Percentiles rank a stretch among this genome's conserved stretches.
phyloP scores from a whole-genome alignment of 176 grass and related monocot genomes.

The Rhynchospora pubera region DNA sequence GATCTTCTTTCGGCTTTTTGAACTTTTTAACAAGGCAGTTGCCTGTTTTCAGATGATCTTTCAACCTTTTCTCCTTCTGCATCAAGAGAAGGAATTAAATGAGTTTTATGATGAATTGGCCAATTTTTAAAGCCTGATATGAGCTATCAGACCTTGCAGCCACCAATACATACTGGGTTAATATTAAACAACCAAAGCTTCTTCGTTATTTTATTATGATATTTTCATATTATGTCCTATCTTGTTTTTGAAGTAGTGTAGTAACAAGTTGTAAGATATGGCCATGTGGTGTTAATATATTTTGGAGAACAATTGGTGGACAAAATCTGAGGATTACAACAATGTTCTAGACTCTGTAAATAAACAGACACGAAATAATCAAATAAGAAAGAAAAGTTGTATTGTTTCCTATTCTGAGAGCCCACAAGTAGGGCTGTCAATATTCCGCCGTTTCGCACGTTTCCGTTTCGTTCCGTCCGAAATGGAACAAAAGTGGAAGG shows the following conservation, averaged over 20 bases:
- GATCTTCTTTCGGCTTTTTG: conserved; percentile 87
- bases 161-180: neutral
- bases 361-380: no score
- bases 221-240: neutral
- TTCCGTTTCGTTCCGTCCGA: no score
- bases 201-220: neutral
- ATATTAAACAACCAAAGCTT: no score
- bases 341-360: no score
- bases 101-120: no score
- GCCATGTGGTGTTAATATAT: neutral
- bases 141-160: neutral
- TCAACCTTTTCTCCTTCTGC: conserved; percentile 91
- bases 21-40: conserved; percentile 98
- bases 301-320: neutral
- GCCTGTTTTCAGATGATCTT: conserved; percentile 72
- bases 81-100: neutral
- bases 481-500: no score
- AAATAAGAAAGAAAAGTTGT: neutral
- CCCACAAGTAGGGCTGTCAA: no score
- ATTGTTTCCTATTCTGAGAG: neutral
- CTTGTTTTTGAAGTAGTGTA: neutral
- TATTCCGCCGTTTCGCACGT: no score
- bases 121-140: no score
- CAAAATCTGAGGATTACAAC: conserved; percentile 7
- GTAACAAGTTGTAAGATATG: neutral